Conservation (phyloP, 257 asterid species). For the Haberlea rhodopensis region DNA sequence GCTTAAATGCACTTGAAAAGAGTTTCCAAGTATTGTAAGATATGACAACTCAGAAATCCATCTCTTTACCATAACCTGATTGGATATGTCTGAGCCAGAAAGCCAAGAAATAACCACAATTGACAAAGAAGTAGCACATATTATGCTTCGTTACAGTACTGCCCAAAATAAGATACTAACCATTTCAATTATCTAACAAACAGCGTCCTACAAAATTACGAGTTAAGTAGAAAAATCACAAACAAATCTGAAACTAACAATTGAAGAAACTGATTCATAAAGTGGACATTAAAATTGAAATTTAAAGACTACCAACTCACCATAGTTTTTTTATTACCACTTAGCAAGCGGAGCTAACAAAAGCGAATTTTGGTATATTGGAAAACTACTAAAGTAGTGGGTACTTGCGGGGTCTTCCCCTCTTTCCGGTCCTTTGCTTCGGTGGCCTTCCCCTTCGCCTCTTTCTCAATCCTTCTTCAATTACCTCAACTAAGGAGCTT, state of each 20-base stretch:
- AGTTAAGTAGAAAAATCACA: not conserved
- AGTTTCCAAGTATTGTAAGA: not conserved
- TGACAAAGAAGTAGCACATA: not conserved
- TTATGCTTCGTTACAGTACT: not conserved
- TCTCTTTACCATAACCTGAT: not conserved
- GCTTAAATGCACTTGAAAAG: not conserved
- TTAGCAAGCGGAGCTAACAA: no score
- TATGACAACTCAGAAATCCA: not conserved
- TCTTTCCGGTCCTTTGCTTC: no score
- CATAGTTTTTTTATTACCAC: no score
- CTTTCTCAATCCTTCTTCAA: no score
- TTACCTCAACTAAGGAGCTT: no score
- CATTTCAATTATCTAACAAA: not conserved
- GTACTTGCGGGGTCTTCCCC: no score
- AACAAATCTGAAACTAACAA: not conserved
- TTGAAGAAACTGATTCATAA: not conserved
- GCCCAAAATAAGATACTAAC: conserved; percentile 11
- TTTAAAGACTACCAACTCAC: no score
- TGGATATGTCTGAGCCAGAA: not conserved
- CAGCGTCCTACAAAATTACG: not conserved
- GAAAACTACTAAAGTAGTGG: no score
- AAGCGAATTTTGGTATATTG: no score
- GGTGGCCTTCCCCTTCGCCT: no score
- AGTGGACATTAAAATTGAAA: no score
- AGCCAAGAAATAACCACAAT: conserved; percentile 3